Evolutionary conservation across 768 basidiomycete genomes (phyloP).

Genomic region (Leccinum sublutescens): DNA sequence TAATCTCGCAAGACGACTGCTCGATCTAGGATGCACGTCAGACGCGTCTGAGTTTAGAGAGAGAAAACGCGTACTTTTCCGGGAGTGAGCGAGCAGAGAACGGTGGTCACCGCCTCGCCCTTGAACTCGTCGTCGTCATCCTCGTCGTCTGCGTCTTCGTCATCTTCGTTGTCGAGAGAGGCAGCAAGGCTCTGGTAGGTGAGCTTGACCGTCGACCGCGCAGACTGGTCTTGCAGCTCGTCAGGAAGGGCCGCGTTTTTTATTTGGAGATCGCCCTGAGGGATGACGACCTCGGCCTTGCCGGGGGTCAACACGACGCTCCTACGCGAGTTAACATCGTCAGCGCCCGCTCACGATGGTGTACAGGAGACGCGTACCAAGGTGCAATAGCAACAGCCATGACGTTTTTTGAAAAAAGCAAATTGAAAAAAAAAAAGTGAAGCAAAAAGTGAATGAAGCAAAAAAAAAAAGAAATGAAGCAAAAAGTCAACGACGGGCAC

Average conservation of each 20-base stretch:
- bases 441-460: background rate
- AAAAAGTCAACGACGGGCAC: background rate
- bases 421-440: background rate
- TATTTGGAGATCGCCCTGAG: conserved; percentile 69
- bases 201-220: conserved; percentile 68
- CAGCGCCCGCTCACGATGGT: conserved; percentile 4
- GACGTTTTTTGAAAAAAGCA: conserved; percentile 17
- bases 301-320: conserved; percentile 59
- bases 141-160: conserved; percentile 43
- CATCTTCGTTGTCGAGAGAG: conserved; percentile 39
- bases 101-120: conserved; percentile 45
- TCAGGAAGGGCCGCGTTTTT: conserved; percentile 84
- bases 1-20: conserved; percentile 67
- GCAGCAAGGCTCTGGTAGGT: conserved; percentile 44
- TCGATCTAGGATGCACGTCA: conserved; percentile 55
- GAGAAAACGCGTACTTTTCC: conserved; percentile 57
- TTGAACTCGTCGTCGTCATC: conserved; percentile 37
- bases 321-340: conserved; percentile 40
- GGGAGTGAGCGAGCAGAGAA: conserved; percentile 78
- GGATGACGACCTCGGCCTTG: conserved; percentile 52
- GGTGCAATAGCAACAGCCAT: conserved; percentile 66
- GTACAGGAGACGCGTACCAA: conserved; percentile 47
- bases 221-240: conserved; percentile 56
- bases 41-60: background rate
- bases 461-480: background rate